phyloP scores from a whole-genome alignment of 2,329 filamentous ascomycete species.

The Colletotrichum noveboracense region DNA sequence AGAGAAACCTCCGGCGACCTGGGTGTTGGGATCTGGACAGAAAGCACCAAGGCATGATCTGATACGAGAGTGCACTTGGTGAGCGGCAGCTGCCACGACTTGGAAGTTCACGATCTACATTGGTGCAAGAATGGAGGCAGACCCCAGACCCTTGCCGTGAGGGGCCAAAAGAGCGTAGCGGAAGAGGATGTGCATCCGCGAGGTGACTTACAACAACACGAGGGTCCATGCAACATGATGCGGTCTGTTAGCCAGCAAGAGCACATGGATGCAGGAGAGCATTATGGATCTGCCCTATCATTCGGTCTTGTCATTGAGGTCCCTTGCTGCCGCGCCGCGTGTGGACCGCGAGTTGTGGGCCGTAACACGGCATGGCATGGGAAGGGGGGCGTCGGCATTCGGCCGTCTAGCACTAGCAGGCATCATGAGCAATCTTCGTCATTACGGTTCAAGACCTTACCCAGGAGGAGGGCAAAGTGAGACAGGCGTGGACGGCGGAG shows the following conservation, averaged over 20 bases:
- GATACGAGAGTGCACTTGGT: background rate
- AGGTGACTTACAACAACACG: background rate
- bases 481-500: background rate
- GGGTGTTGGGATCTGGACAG: background rate
- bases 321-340: background rate
- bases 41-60: background rate
- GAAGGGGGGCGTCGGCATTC: background rate
- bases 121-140: background rate
- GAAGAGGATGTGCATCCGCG: background rate
- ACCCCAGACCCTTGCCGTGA: background rate
- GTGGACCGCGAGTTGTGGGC: background rate
- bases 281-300: background rate
- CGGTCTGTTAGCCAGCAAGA: background rate
- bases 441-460: slow-evolving; percentile 1
- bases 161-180: background rate
- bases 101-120: background rate
- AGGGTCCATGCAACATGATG: background rate
- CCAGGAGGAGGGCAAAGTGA: background rate
- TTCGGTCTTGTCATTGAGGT: background rate
- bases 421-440: background rate
- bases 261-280: background rate
- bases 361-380: background rate
- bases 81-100: background rate
- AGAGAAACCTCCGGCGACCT: background rate
- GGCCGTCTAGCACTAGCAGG: background rate